Evolutionary conservation across 2,329 filamentous ascomycete species (phyloP), one percentile per base, ranked within the genome.

Genomic region (Colletotrichum sp.): DNA sequence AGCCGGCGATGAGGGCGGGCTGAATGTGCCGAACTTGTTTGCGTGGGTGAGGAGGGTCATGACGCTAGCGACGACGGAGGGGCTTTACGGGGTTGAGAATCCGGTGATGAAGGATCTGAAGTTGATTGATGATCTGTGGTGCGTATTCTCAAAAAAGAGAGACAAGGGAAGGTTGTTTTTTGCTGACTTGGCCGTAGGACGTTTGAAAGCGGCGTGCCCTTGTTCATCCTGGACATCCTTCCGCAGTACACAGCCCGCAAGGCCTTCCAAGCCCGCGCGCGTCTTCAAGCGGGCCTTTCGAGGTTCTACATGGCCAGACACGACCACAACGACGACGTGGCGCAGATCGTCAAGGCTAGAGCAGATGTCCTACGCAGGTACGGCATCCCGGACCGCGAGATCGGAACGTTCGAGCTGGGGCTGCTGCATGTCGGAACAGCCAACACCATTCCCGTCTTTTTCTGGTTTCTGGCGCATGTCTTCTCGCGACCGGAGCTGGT

Each of bases 81-180:
- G 84, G 3, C 80, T 89, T 27, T 88, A 85, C 60, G 88, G 88
- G 4, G 81, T 84, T 1, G 71, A 84, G 5, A 87, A 89, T 70
- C 86, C 87, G 0, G 83, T 88, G 55, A 80, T 78, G 16, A 58
- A 12, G 8, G 55, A 85, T n/a, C 78, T 80, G 5, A 71, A 71
- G 8, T 75, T 87, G 2, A 66, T 84, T 4, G 79, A 86, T 9
- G 80, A 79, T 4, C 83, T 86, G 55, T 83, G 82, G 83, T 81
- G 77, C 32, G 68, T 60, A 22, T 75, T 12, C 28, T 16, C 18
- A 12, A 48, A 6, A n/a, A 6, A 48, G 18, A 48, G 18, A n/a
- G 39, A 48, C 5, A 10, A 12, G 39, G 18, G 18, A 22, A 7
- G 3, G 2, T 6, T 12, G 43, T 22, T 10, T 13, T n/a, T 22